Conservation (phyloP, 106 monocot species). For the Dioscorea dumetorum region DNA sequence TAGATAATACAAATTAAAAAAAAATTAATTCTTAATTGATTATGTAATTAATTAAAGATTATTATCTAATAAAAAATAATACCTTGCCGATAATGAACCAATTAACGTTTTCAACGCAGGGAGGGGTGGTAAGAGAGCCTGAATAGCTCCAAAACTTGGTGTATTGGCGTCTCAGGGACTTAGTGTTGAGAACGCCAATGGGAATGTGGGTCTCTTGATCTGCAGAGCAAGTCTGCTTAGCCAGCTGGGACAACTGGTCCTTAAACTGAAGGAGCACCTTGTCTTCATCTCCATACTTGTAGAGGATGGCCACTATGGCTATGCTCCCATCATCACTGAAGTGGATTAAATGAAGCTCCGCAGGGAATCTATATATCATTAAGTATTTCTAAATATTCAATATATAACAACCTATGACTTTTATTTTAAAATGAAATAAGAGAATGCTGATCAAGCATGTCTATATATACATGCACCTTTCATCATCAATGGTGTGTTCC, state of each 20-base stretch:
- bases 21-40: no score
- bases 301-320: conserved; percentile 50
- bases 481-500: conserved; percentile 68
- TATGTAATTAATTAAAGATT: background rate
- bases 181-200: conserved; percentile 26
- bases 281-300: conserved; percentile 44
- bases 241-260: conserved; percentile 22
- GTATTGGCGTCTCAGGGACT: conserved; percentile 28
- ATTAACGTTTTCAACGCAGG: conserved; percentile 66
- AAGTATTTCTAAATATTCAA: background rate
- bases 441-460: background rate
- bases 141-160: conserved; percentile 57
- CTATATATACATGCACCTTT: no score
- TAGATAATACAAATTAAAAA: no score
- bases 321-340: conserved; percentile 24
- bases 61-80: conserved; percentile 1
- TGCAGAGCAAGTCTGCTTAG: conserved; percentile 7
- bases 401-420: no score
- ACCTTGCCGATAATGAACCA: conserved; percentile 82
- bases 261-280: conserved; percentile 51
- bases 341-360: conserved; percentile 73
- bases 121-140: conserved; percentile 70
- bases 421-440: background rate
- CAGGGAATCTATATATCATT: conserved; percentile 35
- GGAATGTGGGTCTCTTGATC: conserved; percentile 27